These are phyloP conservation scores for Botryobasidium botryosum DNA, from an alignment of 768 basidiomycete genomes.

Conservation along the genomic window DNA sequence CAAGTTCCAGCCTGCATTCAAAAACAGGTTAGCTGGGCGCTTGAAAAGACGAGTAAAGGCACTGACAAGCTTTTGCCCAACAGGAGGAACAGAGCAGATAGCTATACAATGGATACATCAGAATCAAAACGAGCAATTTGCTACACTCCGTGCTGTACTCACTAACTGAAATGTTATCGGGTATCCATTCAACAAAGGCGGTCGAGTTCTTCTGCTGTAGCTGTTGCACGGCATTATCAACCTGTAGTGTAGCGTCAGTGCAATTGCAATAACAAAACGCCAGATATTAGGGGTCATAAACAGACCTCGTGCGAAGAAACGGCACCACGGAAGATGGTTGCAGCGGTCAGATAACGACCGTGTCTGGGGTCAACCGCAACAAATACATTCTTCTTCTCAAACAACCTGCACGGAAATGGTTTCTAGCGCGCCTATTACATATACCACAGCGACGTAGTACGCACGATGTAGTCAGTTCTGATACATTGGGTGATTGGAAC, in stretches of 20 bases:
- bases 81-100: constrained; percentile 66
- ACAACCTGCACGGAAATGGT: constrained; percentile 23
- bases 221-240: constrained; percentile 54
- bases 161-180: constrained; percentile 71
- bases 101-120: constrained; percentile 16
- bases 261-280: too few species aligned
- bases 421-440: too few species aligned
- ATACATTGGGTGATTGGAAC: constrained; percentile 42
- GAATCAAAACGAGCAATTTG: neutral
- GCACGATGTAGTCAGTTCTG: constrained; percentile 62
- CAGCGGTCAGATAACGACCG: constrained; percentile 75
- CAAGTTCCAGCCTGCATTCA: constrained; percentile 42
- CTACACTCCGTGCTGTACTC: neutral
- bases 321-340: constrained; percentile 73
- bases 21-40: constrained; percentile 5
- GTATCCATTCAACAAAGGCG: constrained; percentile 65
- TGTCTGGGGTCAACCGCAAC: constrained; percentile 69
- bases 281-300: too few species aligned
- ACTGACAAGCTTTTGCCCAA: constrained; percentile 52
- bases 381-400: constrained; percentile 63
- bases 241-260: too few species aligned
- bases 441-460: constrained; percentile 19
- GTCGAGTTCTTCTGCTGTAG: constrained; percentile 62
- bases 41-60: neutral
- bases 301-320: constrained; percentile 67